A percentile compares a stretch with the other conserved stretches of the same genome.
Conservation (phyloP, 2,329 filamentous ascomycete genomes). For the Drechslerella coelobrocha region DNA sequence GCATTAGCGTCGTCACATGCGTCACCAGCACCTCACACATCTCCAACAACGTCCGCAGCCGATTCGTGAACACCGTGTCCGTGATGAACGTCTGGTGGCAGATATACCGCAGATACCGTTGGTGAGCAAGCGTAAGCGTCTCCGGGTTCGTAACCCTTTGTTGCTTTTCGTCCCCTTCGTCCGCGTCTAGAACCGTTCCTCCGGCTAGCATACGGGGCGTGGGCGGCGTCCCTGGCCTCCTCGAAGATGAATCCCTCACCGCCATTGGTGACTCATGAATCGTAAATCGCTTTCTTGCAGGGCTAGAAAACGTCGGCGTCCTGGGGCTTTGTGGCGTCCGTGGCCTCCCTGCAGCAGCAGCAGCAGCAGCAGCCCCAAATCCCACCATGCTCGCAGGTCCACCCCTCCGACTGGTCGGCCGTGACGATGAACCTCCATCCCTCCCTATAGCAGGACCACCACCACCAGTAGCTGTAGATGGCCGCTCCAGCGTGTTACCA, state of each 20-base stretch:
- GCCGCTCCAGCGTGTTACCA: neutral
- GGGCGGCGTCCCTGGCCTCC: conserved; percentile 29
- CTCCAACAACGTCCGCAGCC: conserved; percentile 51
- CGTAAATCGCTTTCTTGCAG: conserved; percentile 24
- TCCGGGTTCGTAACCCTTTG: conserved; percentile 43
- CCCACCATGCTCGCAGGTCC: neutral
- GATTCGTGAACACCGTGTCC: conserved; percentile 53
- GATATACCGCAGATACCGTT: conserved; percentile 41
- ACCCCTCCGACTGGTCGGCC: conserved; percentile 20
- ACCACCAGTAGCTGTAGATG: conserved; percentile 17
- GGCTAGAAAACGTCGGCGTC: conserved; percentile 36
- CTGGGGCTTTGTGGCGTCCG: conserved; percentile 38
- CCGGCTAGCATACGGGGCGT: conserved; percentile 20
- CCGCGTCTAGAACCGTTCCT: neutral
- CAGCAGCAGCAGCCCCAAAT: conserved; percentile 16
- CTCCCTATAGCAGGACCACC: conserved; percentile 23
- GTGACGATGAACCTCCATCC: conserved; percentile 2
- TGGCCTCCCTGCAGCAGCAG: conserved; percentile 13
- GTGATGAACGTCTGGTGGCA: conserved; percentile 52
- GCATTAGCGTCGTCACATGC: conserved; percentile 50
- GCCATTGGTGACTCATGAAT: conserved; percentile 27
- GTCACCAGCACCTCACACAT: conserved; percentile 51
- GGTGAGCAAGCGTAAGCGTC: conserved; percentile 46
- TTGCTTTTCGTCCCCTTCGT: conserved; percentile 18
- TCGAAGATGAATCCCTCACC: conserved; percentile 9